phyloP scores from a whole-genome alignment of 2,329 filamentous ascomycete genomes.

The Fusarium sp. region DNA sequence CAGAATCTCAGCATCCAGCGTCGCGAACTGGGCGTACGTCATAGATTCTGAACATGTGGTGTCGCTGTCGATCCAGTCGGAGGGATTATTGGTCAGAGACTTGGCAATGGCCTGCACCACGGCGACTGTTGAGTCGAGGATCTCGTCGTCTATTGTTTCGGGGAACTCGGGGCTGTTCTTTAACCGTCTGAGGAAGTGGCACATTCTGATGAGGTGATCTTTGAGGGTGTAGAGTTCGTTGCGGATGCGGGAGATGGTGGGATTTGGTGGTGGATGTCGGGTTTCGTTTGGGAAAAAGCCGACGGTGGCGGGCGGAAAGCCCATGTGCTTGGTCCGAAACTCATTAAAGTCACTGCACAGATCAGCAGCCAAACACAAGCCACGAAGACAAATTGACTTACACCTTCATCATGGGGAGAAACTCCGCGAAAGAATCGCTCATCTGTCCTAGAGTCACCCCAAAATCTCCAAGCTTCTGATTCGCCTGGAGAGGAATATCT shows the following conservation, averaged over 20 bases:
- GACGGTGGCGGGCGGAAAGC: background rate
- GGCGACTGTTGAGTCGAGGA: constrained; percentile 2
- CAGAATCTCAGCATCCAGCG: constrained; percentile 32
- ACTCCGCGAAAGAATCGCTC: background rate
- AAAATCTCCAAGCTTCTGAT: constrained; percentile 6
- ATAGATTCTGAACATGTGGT: background rate
- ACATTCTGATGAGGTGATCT: constrained; percentile 22
- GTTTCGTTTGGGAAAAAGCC: background rate
- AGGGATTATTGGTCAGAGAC: constrained; percentile 39
- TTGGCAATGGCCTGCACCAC: constrained; percentile 29
- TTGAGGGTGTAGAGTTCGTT: constrained; percentile 37
- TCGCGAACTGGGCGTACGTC: constrained; percentile 31
- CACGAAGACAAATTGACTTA: background rate
- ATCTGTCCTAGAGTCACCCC: constrained; percentile 20
- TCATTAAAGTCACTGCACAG: constrained; percentile 34
- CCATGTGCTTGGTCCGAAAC: constrained; percentile 29
- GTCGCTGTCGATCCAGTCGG: constrained; percentile 42
- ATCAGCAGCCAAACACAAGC: too few relatives aligned
- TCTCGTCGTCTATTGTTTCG: background rate
- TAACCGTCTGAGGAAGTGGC: constrained; percentile 8
- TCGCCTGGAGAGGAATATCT: constrained; percentile 22
- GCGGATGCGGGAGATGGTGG: constrained; percentile 27
- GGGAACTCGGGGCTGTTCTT: background rate
- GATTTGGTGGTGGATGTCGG: constrained; percentile 10
- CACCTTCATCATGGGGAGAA: constrained; percentile 40